Base-by-base conservation (phyloP, 116 monocot species). In the Cymodocea nodosa region DNA sequence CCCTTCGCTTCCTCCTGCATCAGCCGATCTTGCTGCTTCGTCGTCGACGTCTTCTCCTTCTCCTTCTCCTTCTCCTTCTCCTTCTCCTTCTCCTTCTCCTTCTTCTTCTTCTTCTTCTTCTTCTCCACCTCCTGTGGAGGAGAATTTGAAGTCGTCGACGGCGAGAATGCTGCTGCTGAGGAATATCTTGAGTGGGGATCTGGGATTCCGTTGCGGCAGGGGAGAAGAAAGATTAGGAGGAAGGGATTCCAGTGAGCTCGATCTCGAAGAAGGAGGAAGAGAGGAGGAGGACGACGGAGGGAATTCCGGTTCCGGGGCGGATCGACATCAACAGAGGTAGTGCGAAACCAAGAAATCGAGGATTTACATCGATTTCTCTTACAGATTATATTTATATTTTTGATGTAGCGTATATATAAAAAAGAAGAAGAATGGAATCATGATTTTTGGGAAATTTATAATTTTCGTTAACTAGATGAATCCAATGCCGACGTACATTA, bases 141-240 rank as follows among this genome's bases (percentile, higher is more conserved):
- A 60, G 50, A 44, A 40, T 6, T 72, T 63, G 13, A 72, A 72
- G 66, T 19, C 73, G 23, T 56, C 59, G 12, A 56, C 73, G 23
- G 49, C 50, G 19, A 56, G 73, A 56, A 73, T 65, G 15, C 14
- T 13, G 25, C 35, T 64, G 39, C n/a, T 73, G 50, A 66, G 50
- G 65, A 24, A 65, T 11, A 49, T 73, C 9, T 25, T 73, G 58
- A 66, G 66, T n/a, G 23, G 53, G 48, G 66, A 66, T n/a, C 50
- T 66, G 56, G 17, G 73, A 22, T 57, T 65, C 52, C 52, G 18
- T 37, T 18, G 7, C 39, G 34, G 13, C 1, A 35, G 15, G 40
- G 39, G 39, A 1, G 39, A 15, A 37, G 34, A 15, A n/a, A n/a
- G n/a, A n/a, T n/a, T n/a, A 52, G 52, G 16, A 52, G 52, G 52